Conservation (phyloP, 1,284 basidiomycete genomes). For the Ustilago lituana region DNA sequence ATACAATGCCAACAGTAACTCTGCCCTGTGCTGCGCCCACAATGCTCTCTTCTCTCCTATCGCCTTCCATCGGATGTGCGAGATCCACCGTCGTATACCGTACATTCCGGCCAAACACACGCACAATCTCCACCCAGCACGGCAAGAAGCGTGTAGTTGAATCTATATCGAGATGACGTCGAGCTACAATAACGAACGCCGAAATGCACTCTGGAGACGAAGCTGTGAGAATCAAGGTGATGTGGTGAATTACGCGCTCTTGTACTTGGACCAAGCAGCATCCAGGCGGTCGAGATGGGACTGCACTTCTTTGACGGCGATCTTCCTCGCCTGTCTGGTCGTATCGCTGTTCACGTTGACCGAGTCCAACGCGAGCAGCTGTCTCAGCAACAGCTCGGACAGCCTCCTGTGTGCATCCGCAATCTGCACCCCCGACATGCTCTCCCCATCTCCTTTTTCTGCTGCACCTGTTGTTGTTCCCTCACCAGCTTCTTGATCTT, state of each 20-base stretch:
- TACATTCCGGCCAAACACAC: background rate
- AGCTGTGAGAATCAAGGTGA: no score
- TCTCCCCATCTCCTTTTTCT: background rate
- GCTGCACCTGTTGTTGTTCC: background rate
- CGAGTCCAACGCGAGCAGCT: conserved; percentile 59
- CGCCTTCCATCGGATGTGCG: no score
- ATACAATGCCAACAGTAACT: no score
- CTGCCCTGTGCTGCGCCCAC: no score
- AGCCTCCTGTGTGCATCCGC: conserved; percentile 53
- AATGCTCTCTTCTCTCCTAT: no score
- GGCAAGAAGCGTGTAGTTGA: no score
- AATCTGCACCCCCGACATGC: conserved; percentile 16
- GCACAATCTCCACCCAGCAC: no score
- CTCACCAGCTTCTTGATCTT: no score
- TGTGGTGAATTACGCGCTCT: conserved; percentile 26
- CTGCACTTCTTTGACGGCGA: conserved; percentile 63
- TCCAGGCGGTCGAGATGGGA: conserved; percentile 63
- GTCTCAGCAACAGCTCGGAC: conserved; percentile 59
- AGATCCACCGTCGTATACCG: no score
- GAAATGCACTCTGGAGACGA: no score
- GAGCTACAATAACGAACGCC: no score
- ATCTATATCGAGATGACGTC: no score
- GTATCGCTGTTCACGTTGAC: conserved; percentile 57
- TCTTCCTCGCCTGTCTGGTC: conserved; percentile 55
- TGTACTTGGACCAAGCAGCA: conserved; percentile 47